phyloP scores from a whole-genome alignment of 139 green algal species.

The Pleodorina starrii region DNA sequence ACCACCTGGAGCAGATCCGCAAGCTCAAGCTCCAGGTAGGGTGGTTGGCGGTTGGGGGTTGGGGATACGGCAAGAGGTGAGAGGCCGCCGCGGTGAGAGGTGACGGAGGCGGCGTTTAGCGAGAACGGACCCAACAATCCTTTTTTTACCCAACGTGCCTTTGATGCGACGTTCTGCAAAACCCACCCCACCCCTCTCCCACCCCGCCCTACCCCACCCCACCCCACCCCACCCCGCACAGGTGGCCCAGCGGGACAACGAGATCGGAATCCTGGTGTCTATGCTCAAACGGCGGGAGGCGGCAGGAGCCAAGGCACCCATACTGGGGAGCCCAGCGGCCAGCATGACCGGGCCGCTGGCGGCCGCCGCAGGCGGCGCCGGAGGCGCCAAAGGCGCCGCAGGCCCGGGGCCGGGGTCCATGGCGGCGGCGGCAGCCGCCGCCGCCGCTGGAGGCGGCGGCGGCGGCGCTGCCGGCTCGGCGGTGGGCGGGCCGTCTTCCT shows the following conservation, averaged over 20 bases:
- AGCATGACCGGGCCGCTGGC: neutral
- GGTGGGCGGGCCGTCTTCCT: too few species aligned
- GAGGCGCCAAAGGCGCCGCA: neutral
- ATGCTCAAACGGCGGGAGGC: constrained; percentile 76
- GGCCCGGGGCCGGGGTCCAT: neutral
- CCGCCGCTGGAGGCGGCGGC: neutral
- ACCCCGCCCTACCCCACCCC: too few species aligned
- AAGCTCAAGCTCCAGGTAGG: constrained; percentile 80
- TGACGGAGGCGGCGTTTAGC: neutral
- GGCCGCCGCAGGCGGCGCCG: neutral
- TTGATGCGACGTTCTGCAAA: too few species aligned
- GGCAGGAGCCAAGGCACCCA: neutral
- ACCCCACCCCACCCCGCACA: too few species aligned
- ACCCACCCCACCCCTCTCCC: too few species aligned
- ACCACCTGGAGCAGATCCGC: constrained; percentile 70
- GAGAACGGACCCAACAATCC: too few species aligned
- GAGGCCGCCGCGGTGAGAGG: too few species aligned
- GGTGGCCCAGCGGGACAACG: constrained; percentile 88
- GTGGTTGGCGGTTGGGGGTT: neutral
- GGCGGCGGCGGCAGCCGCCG: neutral
- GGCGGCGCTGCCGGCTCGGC: neutral
- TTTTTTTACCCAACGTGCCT: too few species aligned
- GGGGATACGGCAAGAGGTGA: too few species aligned
- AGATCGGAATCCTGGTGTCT: constrained; percentile 87
- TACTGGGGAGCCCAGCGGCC: constrained; percentile 13